Evolutionary conservation across 139 green algal species (phyloP).

Genomic region (Pseudopediastrum boryanum): DNA sequence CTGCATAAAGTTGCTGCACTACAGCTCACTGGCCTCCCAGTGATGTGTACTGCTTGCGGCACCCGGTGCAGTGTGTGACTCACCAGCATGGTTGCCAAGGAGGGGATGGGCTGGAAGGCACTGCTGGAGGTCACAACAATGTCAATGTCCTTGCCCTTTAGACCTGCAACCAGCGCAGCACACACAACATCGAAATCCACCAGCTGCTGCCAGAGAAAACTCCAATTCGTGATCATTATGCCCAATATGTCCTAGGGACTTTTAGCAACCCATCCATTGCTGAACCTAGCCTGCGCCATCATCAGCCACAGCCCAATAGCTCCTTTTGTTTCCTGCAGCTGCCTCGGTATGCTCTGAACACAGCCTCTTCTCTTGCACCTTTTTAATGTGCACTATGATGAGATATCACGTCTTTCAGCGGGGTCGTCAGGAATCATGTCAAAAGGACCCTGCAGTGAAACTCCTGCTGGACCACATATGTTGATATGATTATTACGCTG

Average conservation of each 20-base stretch:
- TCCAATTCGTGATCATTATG: neutral
- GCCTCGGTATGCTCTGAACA: too few species aligned
- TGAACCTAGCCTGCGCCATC: neutral
- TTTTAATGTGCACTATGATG: too few species aligned
- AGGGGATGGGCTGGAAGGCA: constrained; percentile 67
- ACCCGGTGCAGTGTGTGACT: too few species aligned
- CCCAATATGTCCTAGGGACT: neutral
- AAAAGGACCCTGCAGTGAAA: too few species aligned
- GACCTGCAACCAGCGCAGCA: neutral
- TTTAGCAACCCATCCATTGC: neutral
- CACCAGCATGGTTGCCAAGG: constrained; percentile 63
- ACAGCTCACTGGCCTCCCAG: too few species aligned
- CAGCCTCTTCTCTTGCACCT: too few species aligned
- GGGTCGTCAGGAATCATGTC: too few species aligned
- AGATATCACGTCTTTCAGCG: too few species aligned
- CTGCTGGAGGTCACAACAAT: constrained; percentile 44
- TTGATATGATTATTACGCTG: neutral
- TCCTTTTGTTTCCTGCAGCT: neutral
- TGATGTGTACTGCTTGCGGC: too few species aligned
- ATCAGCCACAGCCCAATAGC: neutral
- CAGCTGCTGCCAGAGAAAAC: neutral
- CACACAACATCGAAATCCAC: neutral
- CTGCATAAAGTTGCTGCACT: too few species aligned
- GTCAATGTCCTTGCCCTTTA: constrained; percentile 30
- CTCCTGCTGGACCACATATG: too few species aligned